phyloP scores from a whole-genome alignment of 2,329 filamentous ascomycete species.

The Xylaria sp. region DNA sequence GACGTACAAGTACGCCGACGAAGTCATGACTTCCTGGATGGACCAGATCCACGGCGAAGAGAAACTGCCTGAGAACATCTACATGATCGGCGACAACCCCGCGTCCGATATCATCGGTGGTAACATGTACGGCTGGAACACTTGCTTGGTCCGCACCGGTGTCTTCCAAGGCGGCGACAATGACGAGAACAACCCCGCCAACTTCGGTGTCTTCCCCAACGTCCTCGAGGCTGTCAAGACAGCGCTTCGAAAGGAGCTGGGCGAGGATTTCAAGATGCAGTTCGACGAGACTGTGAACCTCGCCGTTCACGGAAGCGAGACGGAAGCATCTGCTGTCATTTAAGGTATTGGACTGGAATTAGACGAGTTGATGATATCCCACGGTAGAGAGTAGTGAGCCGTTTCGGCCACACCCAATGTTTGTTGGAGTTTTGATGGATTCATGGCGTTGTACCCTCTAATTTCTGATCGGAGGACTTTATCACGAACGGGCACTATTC shows the following conservation, averaged over 20 bases:
- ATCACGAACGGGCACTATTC: not conserved
- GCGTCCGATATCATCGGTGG: constrained; percentile 69
- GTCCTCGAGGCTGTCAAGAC: constrained; percentile 66
- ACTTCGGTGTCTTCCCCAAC: constrained; percentile 69
- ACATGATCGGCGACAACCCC: constrained; percentile 74
- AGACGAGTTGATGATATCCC: constrained; percentile 19
- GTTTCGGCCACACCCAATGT: not conserved
- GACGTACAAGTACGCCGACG: constrained; percentile 75
- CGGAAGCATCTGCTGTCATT: constrained; percentile 43
- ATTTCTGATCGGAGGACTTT: not conserved
- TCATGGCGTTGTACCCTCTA: not conserved
- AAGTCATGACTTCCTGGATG: constrained; percentile 70
- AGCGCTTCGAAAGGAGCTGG: constrained; percentile 63
- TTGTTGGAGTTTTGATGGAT: constrained; percentile 1
- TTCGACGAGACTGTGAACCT: constrained; percentile 70
- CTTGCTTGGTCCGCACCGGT: constrained; percentile 70
- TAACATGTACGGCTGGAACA: constrained; percentile 81
- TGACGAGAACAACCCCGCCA: constrained; percentile 70
- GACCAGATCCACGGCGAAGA: constrained; percentile 69
- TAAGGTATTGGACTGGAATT: constrained; percentile 13
- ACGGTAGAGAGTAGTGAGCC: constrained; percentile 8
- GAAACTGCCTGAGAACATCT: constrained; percentile 61
- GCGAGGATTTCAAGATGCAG: constrained; percentile 67
- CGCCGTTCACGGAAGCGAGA: constrained; percentile 47
- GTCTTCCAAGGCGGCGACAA: constrained; percentile 74